Evolutionary conservation across 768 basidiomycete species (phyloP).

Genomic region (Sporobolomyces roseus): DNA sequence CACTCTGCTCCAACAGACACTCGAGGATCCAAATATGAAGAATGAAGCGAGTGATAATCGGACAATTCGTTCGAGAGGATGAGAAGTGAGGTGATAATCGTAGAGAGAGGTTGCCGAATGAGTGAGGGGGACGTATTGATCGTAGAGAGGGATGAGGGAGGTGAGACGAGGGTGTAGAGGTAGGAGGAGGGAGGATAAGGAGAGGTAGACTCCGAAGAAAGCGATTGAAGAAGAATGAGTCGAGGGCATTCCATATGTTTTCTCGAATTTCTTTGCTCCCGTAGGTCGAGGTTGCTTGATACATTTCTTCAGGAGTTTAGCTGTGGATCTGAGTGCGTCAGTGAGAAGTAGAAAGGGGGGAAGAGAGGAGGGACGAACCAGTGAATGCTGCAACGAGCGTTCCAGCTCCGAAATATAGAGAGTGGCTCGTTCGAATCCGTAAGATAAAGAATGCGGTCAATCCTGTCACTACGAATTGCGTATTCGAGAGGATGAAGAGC

Average conservation of each 20-base stretch:
- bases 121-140: slow-evolving; percentile 15
- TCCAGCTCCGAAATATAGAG: slow-evolving; percentile 49
- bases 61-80: slow-evolving; percentile 12
- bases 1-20: slow-evolving; percentile 44
- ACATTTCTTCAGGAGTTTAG: slow-evolving; percentile 50
- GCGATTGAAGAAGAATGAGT: slow-evolving; percentile 52
- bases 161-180: slow-evolving; percentile 41
- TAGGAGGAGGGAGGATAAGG: slow-evolving; percentile 44
- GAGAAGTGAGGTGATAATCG: slow-evolving; percentile 1
- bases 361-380: slow-evolving; percentile 43
- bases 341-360: neutral
- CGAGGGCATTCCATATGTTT: slow-evolving; percentile 54
- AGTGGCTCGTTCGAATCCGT: slow-evolving; percentile 49
- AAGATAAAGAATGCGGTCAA: slow-evolving; percentile 47
- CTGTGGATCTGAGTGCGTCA: slow-evolving; percentile 37
- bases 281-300: slow-evolving; percentile 49
- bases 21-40: slow-evolving; percentile 20
- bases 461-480: slow-evolving; percentile 40
- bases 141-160: slow-evolving; percentile 39
- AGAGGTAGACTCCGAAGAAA: slow-evolving; percentile 51
- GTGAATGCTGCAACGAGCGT: slow-evolving; percentile 48
- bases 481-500: slow-evolving; percentile 32
- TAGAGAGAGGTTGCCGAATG: neutral
- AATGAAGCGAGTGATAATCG: slow-evolving; percentile 25
- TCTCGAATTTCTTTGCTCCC: slow-evolving; percentile 46